Evolutionary conservation across 495 filamentous ascomycete genomes (phyloP).

Genomic region (Penicillium salamii): DNA sequence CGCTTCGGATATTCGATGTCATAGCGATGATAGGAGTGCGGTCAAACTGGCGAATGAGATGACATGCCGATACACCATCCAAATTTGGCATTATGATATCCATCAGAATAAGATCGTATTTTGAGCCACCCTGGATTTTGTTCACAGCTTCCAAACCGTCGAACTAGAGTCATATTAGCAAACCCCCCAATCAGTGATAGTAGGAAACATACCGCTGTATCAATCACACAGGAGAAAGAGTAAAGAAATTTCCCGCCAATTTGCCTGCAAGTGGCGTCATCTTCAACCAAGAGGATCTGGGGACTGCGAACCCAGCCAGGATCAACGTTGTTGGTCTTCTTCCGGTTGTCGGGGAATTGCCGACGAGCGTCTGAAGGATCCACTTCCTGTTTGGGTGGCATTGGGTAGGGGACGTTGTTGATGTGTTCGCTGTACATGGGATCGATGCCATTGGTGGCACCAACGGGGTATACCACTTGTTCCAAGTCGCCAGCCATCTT

Average conservation of each 20-base stretch:
- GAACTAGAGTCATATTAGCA: conserved; percentile 48
- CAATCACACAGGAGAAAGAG: conserved; percentile 82
- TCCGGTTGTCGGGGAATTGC: conserved; percentile 54
- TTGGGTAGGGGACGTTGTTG: conserved; percentile 82
- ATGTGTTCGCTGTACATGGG: conserved; percentile 93
- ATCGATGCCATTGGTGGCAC: conserved; percentile 86
- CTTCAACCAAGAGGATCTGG: conserved; percentile 87
- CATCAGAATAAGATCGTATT: conserved; percentile 95
- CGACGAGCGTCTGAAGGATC: conserved; percentile 48
- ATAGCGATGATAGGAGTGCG: conserved; percentile 92
- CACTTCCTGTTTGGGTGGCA: conserved; percentile 57
- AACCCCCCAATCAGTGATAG: conserved; percentile 15
- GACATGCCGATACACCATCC: conserved; percentile 91
- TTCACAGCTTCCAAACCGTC: conserved; percentile 92
- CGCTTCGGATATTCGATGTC: conserved; percentile 96
- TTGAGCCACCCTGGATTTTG: conserved; percentile 77
- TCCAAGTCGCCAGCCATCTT: conserved; percentile 65
- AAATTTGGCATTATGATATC: conserved; percentile 98
- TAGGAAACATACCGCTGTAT: conserved; percentile 75
- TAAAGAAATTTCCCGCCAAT: conserved; percentile 94
- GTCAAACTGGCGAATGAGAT: conserved; percentile 88
- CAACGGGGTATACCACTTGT: conserved; percentile 85
- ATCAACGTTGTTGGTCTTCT: conserved; percentile 68
- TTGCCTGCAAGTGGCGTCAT: conserved; percentile 88
- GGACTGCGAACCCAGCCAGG: conserved; percentile 81